phyloP scores from a whole-genome alignment of 2,329 filamentous ascomycete species.

The Trichoderma koningiopsis region DNA sequence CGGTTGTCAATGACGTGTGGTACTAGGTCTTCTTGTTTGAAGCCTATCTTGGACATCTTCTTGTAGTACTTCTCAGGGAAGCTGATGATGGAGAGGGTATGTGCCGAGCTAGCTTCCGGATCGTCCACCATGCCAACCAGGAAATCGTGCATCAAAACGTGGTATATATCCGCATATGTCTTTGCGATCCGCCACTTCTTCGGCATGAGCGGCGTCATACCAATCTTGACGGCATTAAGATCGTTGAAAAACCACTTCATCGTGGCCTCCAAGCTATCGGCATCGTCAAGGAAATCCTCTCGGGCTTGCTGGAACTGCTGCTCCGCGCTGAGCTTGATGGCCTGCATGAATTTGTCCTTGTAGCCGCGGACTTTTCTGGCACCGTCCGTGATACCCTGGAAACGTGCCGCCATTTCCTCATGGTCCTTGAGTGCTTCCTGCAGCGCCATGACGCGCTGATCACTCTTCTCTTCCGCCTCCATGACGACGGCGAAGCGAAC shows the following conservation, averaged over 20 bases:
- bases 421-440: conserved; percentile 96
- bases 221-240: conserved; percentile 88
- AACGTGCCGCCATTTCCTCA: conserved; percentile 87
- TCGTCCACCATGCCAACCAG: conserved; percentile 82
- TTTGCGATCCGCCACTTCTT: conserved; percentile 96
- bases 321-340: conserved; percentile 72
- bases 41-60: conserved; percentile 90
- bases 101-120: conserved; percentile 77
- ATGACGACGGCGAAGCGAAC: conserved; percentile 91
- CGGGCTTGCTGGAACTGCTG: conserved; percentile 72
- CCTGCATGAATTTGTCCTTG: conserved; percentile 90
- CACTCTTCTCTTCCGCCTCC: conserved; percentile 94
- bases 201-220: conserved; percentile 89
- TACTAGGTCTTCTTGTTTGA: conserved; percentile 71
- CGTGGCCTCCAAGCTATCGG: conserved; percentile 79
- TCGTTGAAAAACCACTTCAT: conserved; percentile 99
- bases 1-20: conserved; percentile 90
- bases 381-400: conserved; percentile 93
- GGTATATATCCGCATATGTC: conserved; percentile 88
- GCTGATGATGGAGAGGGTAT: conserved; percentile 88
- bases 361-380: conserved; percentile 92
- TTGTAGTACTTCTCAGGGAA: conserved; percentile 96
- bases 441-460: conserved; percentile 84
- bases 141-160: conserved; percentile 94
- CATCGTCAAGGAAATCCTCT: conserved; percentile 79